Evolutionary conservation across 1,284 basidiomycete species (phyloP).

Genomic region (Austropuccinia psidii): DNA sequence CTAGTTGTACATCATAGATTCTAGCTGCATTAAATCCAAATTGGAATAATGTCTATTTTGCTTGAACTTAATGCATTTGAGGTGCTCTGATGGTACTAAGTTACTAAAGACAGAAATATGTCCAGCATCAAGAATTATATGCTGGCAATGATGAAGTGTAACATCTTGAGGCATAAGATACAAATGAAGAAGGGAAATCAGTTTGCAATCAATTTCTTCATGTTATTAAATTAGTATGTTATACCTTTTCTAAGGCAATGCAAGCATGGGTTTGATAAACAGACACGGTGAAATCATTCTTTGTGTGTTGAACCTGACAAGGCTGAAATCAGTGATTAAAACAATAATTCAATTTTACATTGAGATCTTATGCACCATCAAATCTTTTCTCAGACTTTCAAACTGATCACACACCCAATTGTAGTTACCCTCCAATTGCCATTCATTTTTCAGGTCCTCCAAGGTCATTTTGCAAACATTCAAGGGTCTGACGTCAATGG

Average conservation of each 20-base stretch:
- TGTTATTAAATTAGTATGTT: too few species aligned
- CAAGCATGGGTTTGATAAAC: too few species aligned
- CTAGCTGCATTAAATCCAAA: conserved; percentile 77
- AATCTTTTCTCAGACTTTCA: conserved; percentile 92
- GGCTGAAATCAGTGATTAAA: conserved; percentile 38
- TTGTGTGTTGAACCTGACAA: conserved; percentile 92
- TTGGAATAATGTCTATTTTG: conserved; percentile 77
- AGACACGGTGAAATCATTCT: too few species aligned
- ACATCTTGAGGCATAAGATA: conserved; percentile 84
- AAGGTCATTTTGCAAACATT: too few species aligned
- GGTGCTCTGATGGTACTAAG: conserved; percentile 71
- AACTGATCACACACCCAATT: conserved; percentile 96
- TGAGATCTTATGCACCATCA: conserved; percentile 63
- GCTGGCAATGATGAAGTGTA: conserved; percentile 66
- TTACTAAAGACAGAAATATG: conserved; percentile 90
- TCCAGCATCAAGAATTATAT: conserved; percentile 90
- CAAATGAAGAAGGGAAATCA: too few species aligned
- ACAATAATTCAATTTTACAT: background rate
- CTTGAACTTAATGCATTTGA: conserved; percentile 74
- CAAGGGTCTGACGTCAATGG: too few species aligned
- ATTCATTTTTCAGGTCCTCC: conserved; percentile 74
- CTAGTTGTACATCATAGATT: conserved; percentile 94
- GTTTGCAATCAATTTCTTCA: too few species aligned
- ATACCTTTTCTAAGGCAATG: too few species aligned
- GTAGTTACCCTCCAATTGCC: conserved; percentile 76